Evolutionary conservation across 176 grass and related monocot genomes (phyloP), one percentile per base, ranked within the genome.

Genomic region (Dendrocalamus sinicus): DNA sequence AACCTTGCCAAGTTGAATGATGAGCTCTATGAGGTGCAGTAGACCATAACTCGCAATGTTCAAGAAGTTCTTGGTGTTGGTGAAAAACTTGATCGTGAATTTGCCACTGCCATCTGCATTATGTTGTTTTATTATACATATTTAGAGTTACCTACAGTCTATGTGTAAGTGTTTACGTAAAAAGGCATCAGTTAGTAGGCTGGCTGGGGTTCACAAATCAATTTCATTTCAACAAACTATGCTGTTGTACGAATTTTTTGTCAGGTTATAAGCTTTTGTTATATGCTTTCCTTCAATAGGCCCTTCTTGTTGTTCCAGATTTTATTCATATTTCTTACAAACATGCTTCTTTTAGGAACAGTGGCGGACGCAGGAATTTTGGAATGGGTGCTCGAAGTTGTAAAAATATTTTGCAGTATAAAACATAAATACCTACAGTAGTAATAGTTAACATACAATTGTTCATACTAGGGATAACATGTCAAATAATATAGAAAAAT

Each of bases 61-160:
- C 93, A 97, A 82, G 95, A 93, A 84, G 95, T 97, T 90, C 93
- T 97, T 80, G 95, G 95, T 77, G 95, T 97, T 30, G 95, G 95
- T 81, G 95, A 93, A 93, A 93, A 95, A 35, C 83, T 95, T 89
- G 95, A 97, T 73, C 92, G 89, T 93, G 69, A 93, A 93, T 95
- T 78, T 44, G 4, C 9, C 63, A 57, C 32, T 74, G 64, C 37
- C 57, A 58, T 82, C 69, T 86, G 14, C 9, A 60, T 71, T 61
- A 55, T 81, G 41, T 51, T 90, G 47, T n/a, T 60, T 61, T 9
- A 35, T 60, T 37, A 54, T 73, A 14, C 45, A 66, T 53, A 51
- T 63, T 55, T 51, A 64, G 43, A 86, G 45, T 35, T 47, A 74
- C 12, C 44, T 64, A 45, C 19, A 72, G 45, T 46, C 40, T 69